Evolutionary conservation across 2,329 filamentous ascomycete species (phyloP), one percentile per base, ranked within the genome.

Genomic region (Calonectria crousiana): DNA sequence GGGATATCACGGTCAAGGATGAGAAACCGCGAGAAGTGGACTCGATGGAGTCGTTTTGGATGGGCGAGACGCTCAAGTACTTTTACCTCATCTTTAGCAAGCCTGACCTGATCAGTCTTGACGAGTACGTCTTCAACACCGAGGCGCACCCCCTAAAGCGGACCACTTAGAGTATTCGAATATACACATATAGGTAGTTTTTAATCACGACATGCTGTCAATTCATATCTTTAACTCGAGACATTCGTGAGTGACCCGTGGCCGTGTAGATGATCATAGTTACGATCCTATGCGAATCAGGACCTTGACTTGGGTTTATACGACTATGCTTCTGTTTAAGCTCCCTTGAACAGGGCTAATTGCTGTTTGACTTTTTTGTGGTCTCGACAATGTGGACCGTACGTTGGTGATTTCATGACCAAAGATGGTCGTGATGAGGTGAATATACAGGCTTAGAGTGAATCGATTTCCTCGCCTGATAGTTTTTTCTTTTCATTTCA

Each of bases 11-110:
- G 1, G 76, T 79, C 6, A 71, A 78, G 20, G 76, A 73, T 1
- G 82, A 82, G 23, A 77, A 81, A 65, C 81, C 84, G 0, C 75
- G 86, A 53, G 84, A 85, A 73, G 83, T 85, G 44, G 92, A 95
- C 79, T 89, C 89, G n/a, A 93, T 93, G 91, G 91, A 94, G 84
- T 82, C 81, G 11, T 76, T 71, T 49, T 73, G 72, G 78, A 77
- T 82, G 79, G 81, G 81, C 18, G 81, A 82, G 78, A 82, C 81
- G 28, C 69, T 82, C 6, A 82, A 82, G 74, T 83, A 81, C 44
- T 81, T 79, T 67, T 82, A 81, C 14, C 75, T 80, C 38, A 66
- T 76, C 14, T 81, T 81, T n/a, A 81, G 79, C 68, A 75, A 78
- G 47, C 65, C 90, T 92, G 85, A 92, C 88, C 65, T 81, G n/a